Conservation (phyloP, 2,329 filamentous ascomycete genomes). For the Colletotrichum tofieldiae region DNA sequence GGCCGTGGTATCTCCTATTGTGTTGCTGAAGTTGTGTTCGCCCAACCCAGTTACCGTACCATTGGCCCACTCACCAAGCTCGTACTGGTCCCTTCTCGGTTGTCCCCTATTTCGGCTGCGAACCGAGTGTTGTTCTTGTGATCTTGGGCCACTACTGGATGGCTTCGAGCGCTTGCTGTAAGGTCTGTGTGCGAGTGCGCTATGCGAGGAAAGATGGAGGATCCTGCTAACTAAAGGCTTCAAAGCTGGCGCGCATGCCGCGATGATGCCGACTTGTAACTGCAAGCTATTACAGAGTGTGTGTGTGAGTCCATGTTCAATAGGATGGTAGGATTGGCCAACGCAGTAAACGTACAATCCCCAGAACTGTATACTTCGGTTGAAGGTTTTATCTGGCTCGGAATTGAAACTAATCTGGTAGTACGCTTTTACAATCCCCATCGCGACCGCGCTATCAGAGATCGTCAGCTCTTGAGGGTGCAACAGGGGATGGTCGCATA, state of each 20-base stretch:
- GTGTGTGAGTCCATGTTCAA: conserved; percentile 27
- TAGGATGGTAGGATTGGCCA: not conserved
- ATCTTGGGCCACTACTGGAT: not conserved
- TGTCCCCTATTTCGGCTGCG: not conserved
- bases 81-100: not conserved
- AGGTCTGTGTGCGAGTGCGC: not conserved
- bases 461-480: not conserved
- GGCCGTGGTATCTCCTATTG: conserved; percentile 3
- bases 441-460: conserved; percentile 53
- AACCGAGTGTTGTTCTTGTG: not conserved
- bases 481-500: too few relatives aligned
- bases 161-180: conserved; percentile 9
- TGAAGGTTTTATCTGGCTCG: conserved; percentile 51
- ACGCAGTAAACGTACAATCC: conserved; percentile 50
- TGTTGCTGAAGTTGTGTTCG: not conserved
- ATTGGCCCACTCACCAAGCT: not conserved
- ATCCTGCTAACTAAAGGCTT: conserved; percentile 53
- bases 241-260: conserved; percentile 57
- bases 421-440: conserved; percentile 57
- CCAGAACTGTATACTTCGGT: conserved; percentile 50
- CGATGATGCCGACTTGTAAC: conserved; percentile 57
- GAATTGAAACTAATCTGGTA: conserved; percentile 53
- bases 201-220: conserved; percentile 46
- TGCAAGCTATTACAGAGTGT: conserved; percentile 52
- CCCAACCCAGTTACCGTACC: not conserved